Evolutionary conservation across 805 yeast species (phyloP), one percentile per base, ranked within the genome.

Genomic region (Cyberlindnera maclurae): DNA sequence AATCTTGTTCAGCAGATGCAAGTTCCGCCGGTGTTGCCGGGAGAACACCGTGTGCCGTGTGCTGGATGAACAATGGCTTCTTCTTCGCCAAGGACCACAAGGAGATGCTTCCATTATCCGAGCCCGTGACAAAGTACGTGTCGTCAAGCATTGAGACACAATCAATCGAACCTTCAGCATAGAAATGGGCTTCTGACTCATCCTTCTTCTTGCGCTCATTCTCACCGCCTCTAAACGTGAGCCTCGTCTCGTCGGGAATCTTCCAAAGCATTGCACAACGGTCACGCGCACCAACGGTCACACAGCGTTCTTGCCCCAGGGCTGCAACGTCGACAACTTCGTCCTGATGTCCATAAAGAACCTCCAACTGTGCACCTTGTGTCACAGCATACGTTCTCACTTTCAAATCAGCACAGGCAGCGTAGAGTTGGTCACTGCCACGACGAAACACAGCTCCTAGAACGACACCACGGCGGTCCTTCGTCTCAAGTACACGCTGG

Each of bases 221-320:
- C 54, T 87, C 96, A 42, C 94, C 95, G 44, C 95, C 96, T 57
- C 96, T 75, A 60, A 90, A 90, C 0, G 96, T 88, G 52, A 93
- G 73, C 56, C 97, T 77, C 1, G 95, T 79, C 63, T 93, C 98
- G 53, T 93, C 98, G 18, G 95, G 77, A 48, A 93, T 87, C 59
- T 93, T 93, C 98, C 98, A 93, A 52, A 85, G 68, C 81, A 94
- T 82, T 9, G 90, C 96, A 5, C 96, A 85, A 53, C 94, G 79
- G 63, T 93, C 98, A 51, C 97, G 77, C 3, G 95, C 72, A 13
- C 98, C 98, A 26, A 90, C 97, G 18, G 95, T 86, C 13, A 93
- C 89, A 67, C 98, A 93, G 42, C 96, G 77, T 56, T 93, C 97
- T 59, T 79, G 79, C 9, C 76, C 75, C 44, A 93, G 65, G 0